Base-by-base conservation (phyloP, 768 basidiomycete species). In the Vararia minispora region DNA sequence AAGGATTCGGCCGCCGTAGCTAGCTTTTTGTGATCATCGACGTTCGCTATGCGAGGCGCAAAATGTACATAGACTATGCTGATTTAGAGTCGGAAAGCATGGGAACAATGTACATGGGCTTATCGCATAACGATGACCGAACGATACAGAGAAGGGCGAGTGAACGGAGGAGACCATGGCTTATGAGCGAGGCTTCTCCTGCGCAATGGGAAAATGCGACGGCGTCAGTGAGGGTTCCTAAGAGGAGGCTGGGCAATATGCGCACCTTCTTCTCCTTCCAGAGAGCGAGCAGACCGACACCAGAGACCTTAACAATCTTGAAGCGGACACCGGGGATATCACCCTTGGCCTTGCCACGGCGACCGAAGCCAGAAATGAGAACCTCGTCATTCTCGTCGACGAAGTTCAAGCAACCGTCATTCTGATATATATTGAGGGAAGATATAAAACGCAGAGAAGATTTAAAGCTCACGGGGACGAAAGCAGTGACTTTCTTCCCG, bases 281-380 rank as follows among this genome's bases (percentile, higher is more conserved):
- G 54, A 95, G 72, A 45, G 92, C 92, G 47, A 95, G 76, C 42
- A 99, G 78, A 72, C 95, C 95, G 51, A 99, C 95, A 59, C 95
- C 95, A 39, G 95, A 97, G 29, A 99, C 95, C 72, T 99, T 98
- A 55, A 99, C 95, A 52, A 98, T 81, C 70, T 99, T 98, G 84
- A 97, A 98, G 49, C 94, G 89, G 50, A 98, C 94, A 77, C 95
- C 92, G 28, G 95, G 95, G 68, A 99, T 98, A 85, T 98, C 94
- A 81, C 88, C 95, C 77, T 98, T 99, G 47, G 94, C 94, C 71
- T 98, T 98, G 51, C 95, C 95, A 53, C 92, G 79, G 61, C 95
- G 90, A 80, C 95, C 95, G 77, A 99, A 99, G 67, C 95, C 94
- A 49, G 94, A 97, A 63, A 98, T 97, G 51, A 95, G 83, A 51